These are phyloP conservation scores for Spencermartinsiella europaea DNA, from an alignment of 805 yeast species.

Conservation along the genomic window DNA sequence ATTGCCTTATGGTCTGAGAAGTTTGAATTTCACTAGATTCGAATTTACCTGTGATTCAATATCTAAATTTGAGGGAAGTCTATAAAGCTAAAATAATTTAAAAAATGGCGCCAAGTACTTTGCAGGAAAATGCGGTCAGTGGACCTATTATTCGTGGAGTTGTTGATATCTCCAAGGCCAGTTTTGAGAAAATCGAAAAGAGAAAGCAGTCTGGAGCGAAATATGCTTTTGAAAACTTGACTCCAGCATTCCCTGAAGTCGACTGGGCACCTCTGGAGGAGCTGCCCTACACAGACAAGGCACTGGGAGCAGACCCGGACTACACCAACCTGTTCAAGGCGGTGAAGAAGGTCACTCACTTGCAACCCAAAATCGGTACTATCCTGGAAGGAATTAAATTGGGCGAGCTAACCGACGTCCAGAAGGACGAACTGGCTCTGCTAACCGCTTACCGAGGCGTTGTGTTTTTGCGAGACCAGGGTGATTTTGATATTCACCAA, in stretches of 20 bases:
- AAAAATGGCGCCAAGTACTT: background rate
- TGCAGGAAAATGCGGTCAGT: background rate
- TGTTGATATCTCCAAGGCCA: constrained; percentile 1
- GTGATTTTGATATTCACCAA: constrained; percentile 54
- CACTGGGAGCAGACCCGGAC: constrained; percentile 27
- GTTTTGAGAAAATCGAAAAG: background rate
- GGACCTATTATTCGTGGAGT: constrained; percentile 1
- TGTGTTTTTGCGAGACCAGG: constrained; percentile 46
- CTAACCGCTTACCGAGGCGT: constrained; percentile 45
- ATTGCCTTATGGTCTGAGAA: too few relatives aligned
- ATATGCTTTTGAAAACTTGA: constrained; percentile 28
- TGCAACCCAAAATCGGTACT: constrained; percentile 69
- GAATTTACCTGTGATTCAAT: too few relatives aligned
- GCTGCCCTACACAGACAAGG: constrained; percentile 24
- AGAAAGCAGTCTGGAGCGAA: background rate
- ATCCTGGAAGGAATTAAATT: constrained; percentile 50
- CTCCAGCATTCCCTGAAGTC: constrained; percentile 31
- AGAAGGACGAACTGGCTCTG: constrained; percentile 45
- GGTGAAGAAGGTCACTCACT: constrained; percentile 32
- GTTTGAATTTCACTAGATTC: too few relatives aligned
- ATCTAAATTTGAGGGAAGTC: too few relatives aligned
- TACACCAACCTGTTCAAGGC: constrained; percentile 26
- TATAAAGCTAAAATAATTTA: too few relatives aligned
- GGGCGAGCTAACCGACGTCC: constrained; percentile 37
- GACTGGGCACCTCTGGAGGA: constrained; percentile 28